Evolutionary conservation across 805 yeast species (phyloP).

Genomic region (Isabelozyma heimii): DNA sequence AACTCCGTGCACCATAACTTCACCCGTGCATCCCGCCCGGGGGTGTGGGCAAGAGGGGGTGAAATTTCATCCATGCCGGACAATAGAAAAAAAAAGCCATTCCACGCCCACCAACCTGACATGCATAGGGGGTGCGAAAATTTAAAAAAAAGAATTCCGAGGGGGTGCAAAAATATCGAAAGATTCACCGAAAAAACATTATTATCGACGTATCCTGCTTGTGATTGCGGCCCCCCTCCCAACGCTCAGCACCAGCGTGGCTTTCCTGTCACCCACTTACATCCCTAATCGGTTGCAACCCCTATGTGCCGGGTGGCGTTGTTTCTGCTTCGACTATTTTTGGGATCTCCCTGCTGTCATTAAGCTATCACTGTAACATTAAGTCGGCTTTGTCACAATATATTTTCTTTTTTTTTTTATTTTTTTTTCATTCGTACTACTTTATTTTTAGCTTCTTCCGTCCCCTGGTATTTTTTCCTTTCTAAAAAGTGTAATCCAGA

Average conservation of each 20-base stretch:
- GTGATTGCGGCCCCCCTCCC: neutral
- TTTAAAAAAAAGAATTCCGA: no score
- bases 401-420: no score
- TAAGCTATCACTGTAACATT: neutral
- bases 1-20: no score
- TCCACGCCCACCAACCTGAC: neutral
- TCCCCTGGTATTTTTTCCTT: neutral
- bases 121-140: neutral
- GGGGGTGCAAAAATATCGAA: neutral
- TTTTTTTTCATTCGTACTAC: neutral
- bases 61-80: neutral
- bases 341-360: neutral
- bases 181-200: neutral
- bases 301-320: neutral
- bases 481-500: neutral
- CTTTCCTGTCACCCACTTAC: neutral
- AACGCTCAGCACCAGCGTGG: neutral
- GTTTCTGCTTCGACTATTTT: no score
- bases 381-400: neutral
- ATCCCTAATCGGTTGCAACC: neutral
- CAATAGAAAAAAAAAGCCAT: neutral
- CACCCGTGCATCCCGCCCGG: neutral
- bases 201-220: neutral
- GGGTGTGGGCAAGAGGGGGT: neutral
- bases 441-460: neutral